phyloP scores from a whole-genome alignment of 2,329 filamentous ascomycete species.

The Hypoxylon sp. region DNA sequence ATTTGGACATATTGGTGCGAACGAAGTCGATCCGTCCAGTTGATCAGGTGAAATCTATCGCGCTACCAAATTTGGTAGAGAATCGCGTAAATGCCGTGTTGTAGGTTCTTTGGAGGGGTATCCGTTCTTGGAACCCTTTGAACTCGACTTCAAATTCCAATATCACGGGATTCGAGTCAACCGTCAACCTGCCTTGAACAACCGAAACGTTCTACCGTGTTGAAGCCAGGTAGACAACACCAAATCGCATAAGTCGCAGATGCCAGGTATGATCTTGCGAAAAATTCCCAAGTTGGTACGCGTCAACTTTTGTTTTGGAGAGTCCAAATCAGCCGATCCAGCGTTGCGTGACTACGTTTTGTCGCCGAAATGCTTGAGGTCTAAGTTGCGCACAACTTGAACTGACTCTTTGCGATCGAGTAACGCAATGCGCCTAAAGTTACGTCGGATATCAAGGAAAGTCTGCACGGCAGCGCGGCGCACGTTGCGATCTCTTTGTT shows the following conservation, averaged over 20 bases:
- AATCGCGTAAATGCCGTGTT: slow-evolving; percentile 12
- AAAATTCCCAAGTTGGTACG: slow-evolving; percentile 20
- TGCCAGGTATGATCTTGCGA: not conserved
- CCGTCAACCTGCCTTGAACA: slow-evolving; percentile 4
- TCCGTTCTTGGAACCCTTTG: not conserved
- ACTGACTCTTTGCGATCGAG: slow-evolving; percentile 2
- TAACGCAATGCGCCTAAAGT: slow-evolving; percentile 20
- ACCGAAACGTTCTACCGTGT: not conserved
- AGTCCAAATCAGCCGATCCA: not conserved
- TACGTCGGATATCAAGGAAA: slow-evolving; percentile 18
- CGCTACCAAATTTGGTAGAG: slow-evolving; percentile 20
- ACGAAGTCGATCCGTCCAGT: slow-evolving; percentile 8
- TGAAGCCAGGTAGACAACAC: not conserved
- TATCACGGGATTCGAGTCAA: not conserved
- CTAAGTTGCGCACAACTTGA: slow-evolving; percentile 10
- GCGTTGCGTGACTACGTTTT: slow-evolving; percentile 7
- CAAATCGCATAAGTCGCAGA: not conserved
- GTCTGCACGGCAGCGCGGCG: slow-evolving; percentile 25
- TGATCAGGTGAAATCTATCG: slow-evolving; percentile 18
- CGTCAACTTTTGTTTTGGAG: slow-evolving; percentile 20
- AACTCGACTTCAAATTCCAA: not conserved
- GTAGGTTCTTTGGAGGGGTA: slow-evolving; percentile 18
- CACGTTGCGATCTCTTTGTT: slow-evolving; percentile 19
- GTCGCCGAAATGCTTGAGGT: slow-evolving; percentile 1
- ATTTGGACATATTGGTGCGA: slow-evolving; percentile 50